Base-by-base conservation (phyloP, 2,329 filamentous ascomycete species). In the Pseudogymnoascus sp. region DNA sequence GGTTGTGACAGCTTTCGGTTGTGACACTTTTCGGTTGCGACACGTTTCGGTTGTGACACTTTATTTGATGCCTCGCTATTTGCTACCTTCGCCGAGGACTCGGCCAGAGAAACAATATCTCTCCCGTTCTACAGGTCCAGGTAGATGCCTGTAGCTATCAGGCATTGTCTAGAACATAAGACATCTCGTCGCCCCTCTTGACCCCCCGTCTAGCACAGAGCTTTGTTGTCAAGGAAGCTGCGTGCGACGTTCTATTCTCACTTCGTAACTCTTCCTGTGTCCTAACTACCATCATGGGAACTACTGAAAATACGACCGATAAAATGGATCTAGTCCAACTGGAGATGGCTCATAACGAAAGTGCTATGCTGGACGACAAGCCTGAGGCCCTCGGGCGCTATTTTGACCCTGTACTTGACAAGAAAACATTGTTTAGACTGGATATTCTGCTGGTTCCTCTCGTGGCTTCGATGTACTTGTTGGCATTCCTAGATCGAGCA, bases 401-500 rank as follows among this genome's bases (percentile, higher is more conserved):
- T 18, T 32, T 54, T 6, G 47, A 54, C 8, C 25, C 47, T 20
- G 47, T 54, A 6, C 47, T 54, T 12, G 47, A 54, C 6, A 54
- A 54, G 28, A 54, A 54, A 32, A 32, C 28, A 14, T 32, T 54
- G 28, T 32, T 54, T 32, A 54, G 28, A 14, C 47, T 54, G 47
- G 47, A 54, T 54, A 32, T 54, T 54, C 47, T 54, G 28, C 47
- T 54, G n/a, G 47, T 54, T 54, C 47, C 47, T 54, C 47, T 54
- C 32, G 3, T 54, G 9, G 47, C 47, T 20, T 54, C 57, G 6
- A 77, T 87, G 2, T 86, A 86, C 65, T 75, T 87, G 3, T 86
- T 81, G 71, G 86, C 83, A 0, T 80, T 81, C 64, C 74, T 81
- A 61, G 86, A 88, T 71, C 78, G 86, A 50, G 86, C 85, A 18